A percentile compares a stretch with the other conserved stretches of the same genome.
These are phyloP conservation scores for Salvia miltiorrhiza DNA, from an alignment of 257 asterid genomes.

Conservation along the genomic window DNA sequence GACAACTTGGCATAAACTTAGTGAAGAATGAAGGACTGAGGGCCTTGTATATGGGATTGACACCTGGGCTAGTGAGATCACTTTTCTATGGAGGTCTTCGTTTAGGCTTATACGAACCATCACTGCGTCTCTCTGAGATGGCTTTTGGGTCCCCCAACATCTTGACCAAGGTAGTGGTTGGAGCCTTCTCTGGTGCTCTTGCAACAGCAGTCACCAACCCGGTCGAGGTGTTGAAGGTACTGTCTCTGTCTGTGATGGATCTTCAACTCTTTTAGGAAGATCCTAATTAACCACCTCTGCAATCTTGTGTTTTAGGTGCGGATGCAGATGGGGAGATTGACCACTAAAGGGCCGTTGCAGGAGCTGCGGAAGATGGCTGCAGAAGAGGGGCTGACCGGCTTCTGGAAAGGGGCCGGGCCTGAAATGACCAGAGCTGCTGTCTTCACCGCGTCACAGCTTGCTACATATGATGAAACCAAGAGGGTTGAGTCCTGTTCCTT, in stretches of 20 bases:
- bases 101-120: slow-evolving; percentile 95
- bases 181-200: slow-evolving; percentile 91
- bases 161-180: slow-evolving; percentile 91
- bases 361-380: slow-evolving; percentile 65
- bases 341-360: slow-evolving; percentile 43
- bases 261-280: slow-evolving; percentile 1
- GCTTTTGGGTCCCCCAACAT: slow-evolving; percentile 97
- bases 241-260: neutral
- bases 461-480: slow-evolving; percentile 89
- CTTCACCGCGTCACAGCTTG: slow-evolving; percentile 88
- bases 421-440: slow-evolving; percentile 88
- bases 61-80: slow-evolving; percentile 95
- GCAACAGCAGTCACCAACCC: slow-evolving; percentile 95
- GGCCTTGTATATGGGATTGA: slow-evolving; percentile 81
- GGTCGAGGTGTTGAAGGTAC: slow-evolving; percentile 83
- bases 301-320: slow-evolving; percentile 54
- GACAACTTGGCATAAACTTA: slow-evolving; percentile 62
- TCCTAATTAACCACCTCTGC: slow-evolving; percentile 22
- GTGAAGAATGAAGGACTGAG: slow-evolving; percentile 73
- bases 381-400: slow-evolving; percentile 73
- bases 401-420: slow-evolving; percentile 98
- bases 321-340: slow-evolving; percentile 63
- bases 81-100: slow-evolving; percentile 99
- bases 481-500: slow-evolving; percentile 36
- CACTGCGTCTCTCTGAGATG: slow-evolving; percentile 79